These are phyloP conservation scores for Termitomyces sp. DNA, from an alignment of 768 basidiomycete genomes.

Conservation along the genomic window DNA sequence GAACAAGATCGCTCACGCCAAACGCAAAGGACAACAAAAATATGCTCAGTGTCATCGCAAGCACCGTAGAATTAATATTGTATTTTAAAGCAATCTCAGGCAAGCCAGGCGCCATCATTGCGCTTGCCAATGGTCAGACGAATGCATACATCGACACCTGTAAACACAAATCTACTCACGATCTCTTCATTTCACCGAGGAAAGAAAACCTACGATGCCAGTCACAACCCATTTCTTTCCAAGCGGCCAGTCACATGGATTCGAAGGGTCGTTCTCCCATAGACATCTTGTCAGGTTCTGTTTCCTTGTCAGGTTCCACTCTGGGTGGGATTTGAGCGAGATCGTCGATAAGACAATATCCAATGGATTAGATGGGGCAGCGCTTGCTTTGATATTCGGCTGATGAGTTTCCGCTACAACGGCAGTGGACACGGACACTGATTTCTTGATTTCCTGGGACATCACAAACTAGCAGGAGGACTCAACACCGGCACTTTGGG, in stretches of 20 bases:
- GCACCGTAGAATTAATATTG: slow-evolving; percentile 46
- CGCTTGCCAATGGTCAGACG: slow-evolving; percentile 37
- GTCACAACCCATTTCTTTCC: slow-evolving; percentile 57
- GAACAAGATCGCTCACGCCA: slow-evolving; percentile 34
- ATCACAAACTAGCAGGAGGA: neutral
- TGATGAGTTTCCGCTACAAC: neutral
- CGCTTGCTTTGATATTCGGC: neutral
- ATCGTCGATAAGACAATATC: neutral
- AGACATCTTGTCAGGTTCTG: slow-evolving; percentile 34
- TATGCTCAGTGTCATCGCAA: slow-evolving; percentile 60
- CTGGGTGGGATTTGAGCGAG: neutral
- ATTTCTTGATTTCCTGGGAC: neutral
- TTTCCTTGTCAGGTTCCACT: slow-evolving; percentile 28
- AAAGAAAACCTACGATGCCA: slow-evolving; percentile 40
- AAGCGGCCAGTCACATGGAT: slow-evolving; percentile 63
- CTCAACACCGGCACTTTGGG: neutral
- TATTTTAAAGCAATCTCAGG: slow-evolving; percentile 52
- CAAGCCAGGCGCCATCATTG: slow-evolving; percentile 74
- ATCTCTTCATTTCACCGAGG: neutral
- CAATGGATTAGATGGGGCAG: neutral
- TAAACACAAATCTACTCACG: neutral
- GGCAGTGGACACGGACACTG: no score
- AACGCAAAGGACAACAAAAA: slow-evolving; percentile 67
- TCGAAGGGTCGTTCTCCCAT: slow-evolving; percentile 55
- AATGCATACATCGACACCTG: slow-evolving; percentile 63